Conservation (phyloP, 306 rosid species). For the Gleditsia sinensis region DNA sequence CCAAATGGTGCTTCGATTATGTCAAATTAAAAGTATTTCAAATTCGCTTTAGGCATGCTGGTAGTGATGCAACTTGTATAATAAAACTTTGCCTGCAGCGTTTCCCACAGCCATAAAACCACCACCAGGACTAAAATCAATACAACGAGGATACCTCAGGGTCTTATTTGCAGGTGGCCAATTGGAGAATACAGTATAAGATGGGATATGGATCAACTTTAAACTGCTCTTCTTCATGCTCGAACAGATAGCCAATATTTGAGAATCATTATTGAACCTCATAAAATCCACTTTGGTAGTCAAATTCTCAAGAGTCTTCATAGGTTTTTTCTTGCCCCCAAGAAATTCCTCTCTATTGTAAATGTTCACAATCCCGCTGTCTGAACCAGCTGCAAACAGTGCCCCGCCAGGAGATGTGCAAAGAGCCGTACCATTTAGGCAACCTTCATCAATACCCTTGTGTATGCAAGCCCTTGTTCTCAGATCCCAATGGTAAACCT, state of each 20-base stretch:
- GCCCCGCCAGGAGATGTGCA: conserved; percentile 52
- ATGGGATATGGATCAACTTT: conserved; percentile 12
- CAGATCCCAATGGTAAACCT: conserved; percentile 91
- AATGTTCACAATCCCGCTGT: conserved; percentile 57
- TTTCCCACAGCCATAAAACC: conserved; percentile 19
- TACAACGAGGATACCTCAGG: background rate
- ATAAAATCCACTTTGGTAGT: conserved; percentile 58
- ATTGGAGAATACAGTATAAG: conserved; percentile 11
- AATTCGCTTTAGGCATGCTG: conserved; percentile 2
- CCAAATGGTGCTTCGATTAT: no score
- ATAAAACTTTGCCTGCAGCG: conserved; percentile 8
- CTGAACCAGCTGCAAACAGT: conserved; percentile 66
- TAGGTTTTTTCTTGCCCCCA: conserved; percentile 66
- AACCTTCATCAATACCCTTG: conserved; percentile 10
- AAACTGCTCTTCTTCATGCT: background rate
- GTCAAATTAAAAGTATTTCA: background rate
- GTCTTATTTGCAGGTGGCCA: conserved; percentile 1
- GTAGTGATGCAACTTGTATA: conserved; percentile 18
- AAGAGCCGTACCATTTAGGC: background rate
- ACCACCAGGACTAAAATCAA: conserved; percentile 18
- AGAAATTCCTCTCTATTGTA: conserved; percentile 60
- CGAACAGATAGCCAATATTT: conserved; percentile 50
- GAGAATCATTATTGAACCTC: conserved; percentile 60
- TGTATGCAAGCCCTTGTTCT: conserved; percentile 63
- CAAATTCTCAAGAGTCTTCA: conserved; percentile 55